Evolutionary conservation across 2,329 filamentous ascomycete species (phyloP), one percentile per base, ranked within the genome.

Genomic region (Ophiostoma novo-ulmi): DNA sequence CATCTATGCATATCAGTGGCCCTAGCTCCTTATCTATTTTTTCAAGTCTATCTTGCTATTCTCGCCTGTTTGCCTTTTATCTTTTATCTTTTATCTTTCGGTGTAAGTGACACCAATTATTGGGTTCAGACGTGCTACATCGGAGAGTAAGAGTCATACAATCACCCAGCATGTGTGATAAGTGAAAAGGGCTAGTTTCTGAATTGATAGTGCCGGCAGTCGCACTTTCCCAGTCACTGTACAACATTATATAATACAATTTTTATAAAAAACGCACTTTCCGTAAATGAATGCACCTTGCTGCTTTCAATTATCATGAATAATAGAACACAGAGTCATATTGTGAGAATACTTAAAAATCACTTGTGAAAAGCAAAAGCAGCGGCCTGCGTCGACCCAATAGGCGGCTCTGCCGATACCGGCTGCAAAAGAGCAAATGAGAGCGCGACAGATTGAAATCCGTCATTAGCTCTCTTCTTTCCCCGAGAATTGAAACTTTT

Each of bases 391-490:
- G 22, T 17, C 58, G 58, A 26, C 14, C 58, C 58, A 31, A 36
- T 63, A n/a, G 31, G 11, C 38, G 36, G 70, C 52, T 52, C 68
- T 64, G 72, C 73, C 73, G 73, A 71, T 74, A 74, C 70, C 73
- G 73, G 73, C 72, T 73, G 67, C 73, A 73, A 72, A 73, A 73
- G 55, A 48, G 72, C 73, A 73, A 74, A 74, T 74, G 58, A 48
- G 72, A 72, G 70, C 20, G 10, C 69, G 69, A 70, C 70, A 58
- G 70, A 73, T 74, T 67, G 69, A 70, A 73, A 74, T 74, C 70
- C 22, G 48, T 67, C 44, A 48, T 44, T 68, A 63, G 68, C 38
- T 68, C 31, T 26, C n/a, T 64, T 68, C 39, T 38, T 31, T 64
- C 52, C 26, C 35, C 61, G 44, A 67, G n/a, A 67, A 48, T 7